These are phyloP conservation scores for Trichomonas tenax DNA, from an alignment of 208 protist species.

Conservation along the genomic window DNA sequence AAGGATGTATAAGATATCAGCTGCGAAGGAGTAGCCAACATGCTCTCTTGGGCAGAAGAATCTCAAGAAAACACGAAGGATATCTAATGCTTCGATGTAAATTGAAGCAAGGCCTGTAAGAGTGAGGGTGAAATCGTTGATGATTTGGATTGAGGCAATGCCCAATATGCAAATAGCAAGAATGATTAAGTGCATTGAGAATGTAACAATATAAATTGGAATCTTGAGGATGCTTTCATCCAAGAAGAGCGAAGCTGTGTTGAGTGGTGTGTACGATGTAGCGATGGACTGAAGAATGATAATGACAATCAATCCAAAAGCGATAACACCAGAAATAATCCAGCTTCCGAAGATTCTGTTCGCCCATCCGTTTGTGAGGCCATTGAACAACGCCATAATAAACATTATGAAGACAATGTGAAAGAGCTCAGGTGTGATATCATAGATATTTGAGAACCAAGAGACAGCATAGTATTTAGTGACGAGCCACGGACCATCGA, in stretches of 20 bases:
- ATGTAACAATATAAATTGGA: neutral
- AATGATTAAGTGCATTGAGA: neutral
- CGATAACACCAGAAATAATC: neutral
- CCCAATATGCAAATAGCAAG: neutral
- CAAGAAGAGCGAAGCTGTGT: neutral
- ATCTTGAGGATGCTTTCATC: neutral
- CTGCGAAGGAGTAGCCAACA: neutral
- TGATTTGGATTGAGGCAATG: neutral
- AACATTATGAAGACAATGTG: neutral
- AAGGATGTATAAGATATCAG: neutral
- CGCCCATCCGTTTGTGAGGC: neutral
- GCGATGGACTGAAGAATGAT: neutral
- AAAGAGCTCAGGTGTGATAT: neutral
- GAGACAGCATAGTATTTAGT: neutral
- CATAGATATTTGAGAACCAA: neutral
- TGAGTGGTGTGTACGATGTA: neutral
- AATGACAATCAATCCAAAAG: neutral
- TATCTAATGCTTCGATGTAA: neutral
- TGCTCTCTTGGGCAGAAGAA: neutral
- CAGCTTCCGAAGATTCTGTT: neutral
- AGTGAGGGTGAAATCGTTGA: neutral
- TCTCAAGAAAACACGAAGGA: neutral
- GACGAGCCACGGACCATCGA: conserved; percentile 2
- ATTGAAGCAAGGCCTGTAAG: neutral
- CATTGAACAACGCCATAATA: neutral